These are phyloP conservation scores for Hansenula lynferdii DNA, from an alignment of 1,139 yeast genomes.

Conservation along the genomic window DNA sequence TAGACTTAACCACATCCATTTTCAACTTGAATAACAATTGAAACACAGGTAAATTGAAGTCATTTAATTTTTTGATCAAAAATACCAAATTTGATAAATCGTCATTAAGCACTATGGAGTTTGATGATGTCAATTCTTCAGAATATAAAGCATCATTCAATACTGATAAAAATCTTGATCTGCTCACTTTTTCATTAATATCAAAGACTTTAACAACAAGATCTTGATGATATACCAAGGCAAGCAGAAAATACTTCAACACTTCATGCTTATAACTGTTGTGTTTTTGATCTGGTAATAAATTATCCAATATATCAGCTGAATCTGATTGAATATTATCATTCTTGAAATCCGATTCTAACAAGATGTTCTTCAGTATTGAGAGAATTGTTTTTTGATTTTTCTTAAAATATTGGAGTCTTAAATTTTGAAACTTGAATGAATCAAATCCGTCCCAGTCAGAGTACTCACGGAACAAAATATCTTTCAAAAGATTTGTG, in stretches of 20 bases:
- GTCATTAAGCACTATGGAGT: neutral
- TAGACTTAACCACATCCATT: conserved; percentile 6
- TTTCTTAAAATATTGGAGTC: conserved; percentile 13
- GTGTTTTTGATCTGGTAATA: conserved; percentile 14
- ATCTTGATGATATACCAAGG: conserved; percentile 12
- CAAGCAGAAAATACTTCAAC: conserved; percentile 9
- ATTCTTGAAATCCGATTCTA: conserved; percentile 10
- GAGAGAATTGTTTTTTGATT: conserved; percentile 7
- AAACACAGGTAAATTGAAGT: conserved; percentile 48
- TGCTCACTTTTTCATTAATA: neutral
- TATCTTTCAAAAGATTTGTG: conserved; percentile 22
- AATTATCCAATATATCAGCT: conserved; percentile 16
- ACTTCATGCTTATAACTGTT: conserved; percentile 13
- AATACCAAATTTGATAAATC: conserved; percentile 4
- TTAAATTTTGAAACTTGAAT: conserved; percentile 12
- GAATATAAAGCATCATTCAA: conserved; percentile 5
- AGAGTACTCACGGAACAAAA: conserved; percentile 27
- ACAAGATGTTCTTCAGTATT: conserved; percentile 11
- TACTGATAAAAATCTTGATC: conserved; percentile 1
- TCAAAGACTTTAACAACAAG: conserved; percentile 7
- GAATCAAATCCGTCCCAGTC: conserved; percentile 12
- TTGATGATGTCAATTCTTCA: neutral
- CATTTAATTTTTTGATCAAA: conserved; percentile 26
- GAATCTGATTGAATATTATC: conserved; percentile 21
- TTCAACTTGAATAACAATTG: conserved; percentile 39